phyloP scores from a whole-genome alignment of 306 rosid genomes.

The Dryas alaskensis region DNA sequence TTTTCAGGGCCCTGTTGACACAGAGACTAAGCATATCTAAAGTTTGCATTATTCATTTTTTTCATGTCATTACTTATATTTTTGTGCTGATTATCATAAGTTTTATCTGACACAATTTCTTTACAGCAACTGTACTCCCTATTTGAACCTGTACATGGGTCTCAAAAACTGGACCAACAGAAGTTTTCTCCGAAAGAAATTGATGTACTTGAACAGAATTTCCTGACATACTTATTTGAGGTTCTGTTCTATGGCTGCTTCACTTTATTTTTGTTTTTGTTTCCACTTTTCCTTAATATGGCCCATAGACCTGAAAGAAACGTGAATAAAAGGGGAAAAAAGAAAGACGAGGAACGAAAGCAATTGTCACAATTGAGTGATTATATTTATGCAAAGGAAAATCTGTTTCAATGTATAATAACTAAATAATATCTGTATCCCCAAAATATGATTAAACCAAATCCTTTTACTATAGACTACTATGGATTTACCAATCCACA shows the following conservation, averaged over 20 bases:
- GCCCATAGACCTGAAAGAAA: background rate
- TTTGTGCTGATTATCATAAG: background rate
- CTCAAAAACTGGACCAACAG: slow-evolving; percentile 75
- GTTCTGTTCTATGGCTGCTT: slow-evolving; percentile 42
- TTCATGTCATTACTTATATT: background rate
- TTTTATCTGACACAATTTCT: background rate
- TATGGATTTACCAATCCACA: background rate
- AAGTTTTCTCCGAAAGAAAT: slow-evolving; percentile 52
- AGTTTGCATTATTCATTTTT: background rate
- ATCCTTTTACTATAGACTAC: background rate
- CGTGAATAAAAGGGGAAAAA: background rate
- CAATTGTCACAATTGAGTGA: background rate
- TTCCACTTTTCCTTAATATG: background rate
- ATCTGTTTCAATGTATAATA: background rate
- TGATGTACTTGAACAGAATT: slow-evolving; percentile 88
- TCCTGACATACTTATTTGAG: slow-evolving; percentile 76
- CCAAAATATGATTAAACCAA: background rate
- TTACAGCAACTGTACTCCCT: slow-evolving; percentile 92
- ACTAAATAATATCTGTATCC: background rate
- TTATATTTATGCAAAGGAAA: background rate
- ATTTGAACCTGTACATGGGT: slow-evolving; percentile 80
- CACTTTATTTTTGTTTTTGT: background rate
- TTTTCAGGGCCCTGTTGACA: background rate
- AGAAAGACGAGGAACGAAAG: background rate
- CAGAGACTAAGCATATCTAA: background rate